Conservation (phyloP, 768 basidiomycete species). For the Naganishia friedmannii region DNA sequence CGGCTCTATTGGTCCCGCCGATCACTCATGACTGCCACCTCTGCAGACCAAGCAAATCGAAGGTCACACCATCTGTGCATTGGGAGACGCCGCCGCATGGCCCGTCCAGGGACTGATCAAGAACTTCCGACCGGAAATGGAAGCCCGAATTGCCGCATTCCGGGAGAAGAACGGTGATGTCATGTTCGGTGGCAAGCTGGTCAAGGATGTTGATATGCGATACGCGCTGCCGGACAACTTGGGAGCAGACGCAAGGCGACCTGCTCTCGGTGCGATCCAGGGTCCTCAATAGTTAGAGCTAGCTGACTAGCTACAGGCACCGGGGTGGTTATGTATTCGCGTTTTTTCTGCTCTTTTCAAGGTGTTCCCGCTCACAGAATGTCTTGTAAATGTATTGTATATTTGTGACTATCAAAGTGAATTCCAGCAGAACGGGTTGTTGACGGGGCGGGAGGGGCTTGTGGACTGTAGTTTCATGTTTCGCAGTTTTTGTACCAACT, state of each 20-base stretch:
- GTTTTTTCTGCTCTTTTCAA: constrained; percentile 3
- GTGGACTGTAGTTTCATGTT: too few relatives aligned
- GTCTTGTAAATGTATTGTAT: constrained; percentile 10
- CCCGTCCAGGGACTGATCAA: constrained; percentile 66
- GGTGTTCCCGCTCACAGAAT: constrained; percentile 6
- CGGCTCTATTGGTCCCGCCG: not conserved
- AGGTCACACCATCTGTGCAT: constrained; percentile 92
- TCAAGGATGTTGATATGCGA: constrained; percentile 39
- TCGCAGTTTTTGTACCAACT: not conserved
- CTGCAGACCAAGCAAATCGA: constrained; percentile 73
- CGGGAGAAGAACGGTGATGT: constrained; percentile 73
- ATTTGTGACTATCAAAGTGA: constrained; percentile 15
- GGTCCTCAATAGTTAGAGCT: not conserved
- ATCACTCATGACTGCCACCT: not conserved
- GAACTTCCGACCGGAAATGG: constrained; percentile 67
- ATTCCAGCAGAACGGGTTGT: not conserved
- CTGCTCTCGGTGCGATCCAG: not conserved
- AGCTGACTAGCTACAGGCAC: not conserved
- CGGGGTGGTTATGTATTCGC: not conserved
- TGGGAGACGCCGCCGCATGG: constrained; percentile 97
- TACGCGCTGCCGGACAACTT: constrained; percentile 50
- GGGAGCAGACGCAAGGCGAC: constrained; percentile 35
- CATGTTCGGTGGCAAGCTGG: constrained; percentile 76
- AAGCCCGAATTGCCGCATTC: constrained; percentile 77
- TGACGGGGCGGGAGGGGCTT: too few relatives aligned